These are phyloP conservation scores for Exophiala bonariae DNA, from an alignment of 2,329 filamentous ascomycete genomes.

Conservation along the genomic window DNA sequence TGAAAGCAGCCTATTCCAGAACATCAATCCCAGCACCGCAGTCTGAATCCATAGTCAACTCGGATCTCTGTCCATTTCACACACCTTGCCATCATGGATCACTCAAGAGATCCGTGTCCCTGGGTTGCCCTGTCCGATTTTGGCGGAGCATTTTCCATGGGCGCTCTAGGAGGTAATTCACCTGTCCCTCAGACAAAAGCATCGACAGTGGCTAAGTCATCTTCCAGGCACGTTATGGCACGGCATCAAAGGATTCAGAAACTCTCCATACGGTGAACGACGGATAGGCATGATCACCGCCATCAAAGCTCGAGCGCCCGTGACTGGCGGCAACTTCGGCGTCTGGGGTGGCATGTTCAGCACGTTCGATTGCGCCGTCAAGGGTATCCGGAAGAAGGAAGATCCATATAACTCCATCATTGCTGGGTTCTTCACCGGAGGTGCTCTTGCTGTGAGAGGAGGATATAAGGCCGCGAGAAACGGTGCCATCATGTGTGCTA, in stretches of 20 bases:
- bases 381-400: slow-evolving; percentile 92
- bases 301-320: slow-evolving; percentile 94
- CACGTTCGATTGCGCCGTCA: slow-evolving; percentile 94
- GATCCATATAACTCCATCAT: slow-evolving; percentile 98
- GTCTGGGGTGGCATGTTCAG: slow-evolving; percentile 97
- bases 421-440: slow-evolving; percentile 94
- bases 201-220: slow-evolving; percentile 48
- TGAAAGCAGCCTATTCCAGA: too few relatives aligned
- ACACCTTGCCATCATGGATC: slow-evolving; percentile 70
- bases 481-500: slow-evolving; percentile 92
- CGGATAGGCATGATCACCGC: slow-evolving; percentile 94
- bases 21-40: too few relatives aligned
- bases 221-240: slow-evolving; percentile 89
- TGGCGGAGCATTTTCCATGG: slow-evolving; percentile 95
- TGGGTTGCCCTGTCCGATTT: slow-evolving; percentile 98
- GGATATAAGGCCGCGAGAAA: slow-evolving; percentile 90
- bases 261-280: slow-evolving; percentile 87
- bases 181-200: not conserved
- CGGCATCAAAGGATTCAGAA: slow-evolving; percentile 91
- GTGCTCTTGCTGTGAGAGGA: slow-evolving; percentile 85
- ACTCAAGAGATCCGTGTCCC: slow-evolving; percentile 93
- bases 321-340: slow-evolving; percentile 95
- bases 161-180: slow-evolving; percentile 45
- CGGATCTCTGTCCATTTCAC: not conserved
- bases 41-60: not conserved